These are phyloP conservation scores for Pinus tabuliformis DNA, from an alignment of 75 land plant species.

Conservation along the genomic window DNA sequence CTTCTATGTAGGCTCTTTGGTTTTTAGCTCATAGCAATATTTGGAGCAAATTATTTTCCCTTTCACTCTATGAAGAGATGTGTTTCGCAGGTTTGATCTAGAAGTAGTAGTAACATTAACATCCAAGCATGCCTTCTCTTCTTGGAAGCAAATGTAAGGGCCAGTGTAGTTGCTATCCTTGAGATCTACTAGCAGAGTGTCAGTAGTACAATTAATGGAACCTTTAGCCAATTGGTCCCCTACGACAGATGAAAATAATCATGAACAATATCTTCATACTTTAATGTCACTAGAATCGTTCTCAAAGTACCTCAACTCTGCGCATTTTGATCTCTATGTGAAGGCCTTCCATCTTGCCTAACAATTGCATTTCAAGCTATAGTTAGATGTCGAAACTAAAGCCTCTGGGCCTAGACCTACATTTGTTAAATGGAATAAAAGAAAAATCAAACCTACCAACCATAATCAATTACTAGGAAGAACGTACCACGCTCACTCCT, in stretches of 20 bases:
- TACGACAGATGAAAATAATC: neutral
- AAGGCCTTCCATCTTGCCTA: neutral
- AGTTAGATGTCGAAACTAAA: neutral
- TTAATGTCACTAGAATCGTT: neutral
- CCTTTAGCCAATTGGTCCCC: slow-evolving; percentile 2
- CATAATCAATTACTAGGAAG: no score
- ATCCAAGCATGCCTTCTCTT: neutral
- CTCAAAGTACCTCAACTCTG: neutral
- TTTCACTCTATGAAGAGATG: neutral
- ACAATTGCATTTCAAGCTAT: slow-evolving; percentile 1
- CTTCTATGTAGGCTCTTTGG: neutral
- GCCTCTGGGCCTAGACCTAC: slow-evolving; percentile 9
- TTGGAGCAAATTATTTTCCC: neutral
- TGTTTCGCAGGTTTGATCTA: neutral
- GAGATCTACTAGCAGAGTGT: neutral
- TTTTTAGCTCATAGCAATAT: neutral
- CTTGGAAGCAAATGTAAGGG: neutral
- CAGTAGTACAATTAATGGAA: neutral
- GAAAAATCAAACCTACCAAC: neutral
- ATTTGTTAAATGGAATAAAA: neutral
- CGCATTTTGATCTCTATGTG: neutral
- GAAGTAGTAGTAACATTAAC: neutral
- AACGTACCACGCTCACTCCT: neutral
- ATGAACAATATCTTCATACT: neutral
- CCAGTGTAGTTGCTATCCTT: no score